phyloP scores from a whole-genome alignment of 495 filamentous ascomycete genomes.

The Sordaria brevicollis region DNA sequence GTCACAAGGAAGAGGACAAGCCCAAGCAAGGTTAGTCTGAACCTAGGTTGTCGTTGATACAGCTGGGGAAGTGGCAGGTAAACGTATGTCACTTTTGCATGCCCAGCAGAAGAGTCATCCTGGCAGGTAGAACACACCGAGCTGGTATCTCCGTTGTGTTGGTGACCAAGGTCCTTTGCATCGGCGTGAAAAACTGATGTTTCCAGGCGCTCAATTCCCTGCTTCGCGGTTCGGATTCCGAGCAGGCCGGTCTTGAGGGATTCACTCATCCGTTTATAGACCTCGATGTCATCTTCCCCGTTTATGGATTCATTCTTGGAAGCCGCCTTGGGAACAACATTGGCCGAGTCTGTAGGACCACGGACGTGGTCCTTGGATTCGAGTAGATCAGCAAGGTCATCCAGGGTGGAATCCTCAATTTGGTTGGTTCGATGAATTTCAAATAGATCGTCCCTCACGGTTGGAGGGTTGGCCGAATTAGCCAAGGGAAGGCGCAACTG shows the following conservation, averaged over 20 bases:
- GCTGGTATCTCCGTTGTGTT: slow-evolving; percentile 11
- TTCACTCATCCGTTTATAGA: slow-evolving; percentile 45
- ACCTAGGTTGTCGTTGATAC: slow-evolving; percentile 35
- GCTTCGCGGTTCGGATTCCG: slow-evolving; percentile 55
- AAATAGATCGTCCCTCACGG: slow-evolving; percentile 39
- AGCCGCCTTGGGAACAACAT: not conserved
- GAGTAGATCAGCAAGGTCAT: slow-evolving; percentile 36
- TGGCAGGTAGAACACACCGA: slow-evolving; percentile 3
- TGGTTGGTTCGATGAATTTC: slow-evolving; percentile 36
- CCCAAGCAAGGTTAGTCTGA: slow-evolving; percentile 50
- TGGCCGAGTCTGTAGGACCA: not conserved
- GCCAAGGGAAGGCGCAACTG: slow-evolving; percentile 27
- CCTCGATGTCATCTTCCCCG: slow-evolving; percentile 40
- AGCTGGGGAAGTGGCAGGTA: slow-evolving; percentile 49
- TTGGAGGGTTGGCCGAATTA: slow-evolving; percentile 38
- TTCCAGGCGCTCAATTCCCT: slow-evolving; percentile 57
- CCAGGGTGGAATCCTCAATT: slow-evolving; percentile 45
- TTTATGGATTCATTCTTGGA: slow-evolving; percentile 9
- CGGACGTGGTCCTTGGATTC: slow-evolving; percentile 1
- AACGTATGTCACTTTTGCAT: slow-evolving; percentile 17
- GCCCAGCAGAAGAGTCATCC: not conserved
- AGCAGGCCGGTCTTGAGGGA: slow-evolving; percentile 47
- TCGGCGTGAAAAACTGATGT: slow-evolving; percentile 40
- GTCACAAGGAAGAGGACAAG: slow-evolving; percentile 36
- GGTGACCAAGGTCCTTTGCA: slow-evolving; percentile 9